Evolutionary conservation across 1,284 basidiomycete genomes (phyloP).

Genomic region (Cryptococcus sp.): DNA sequence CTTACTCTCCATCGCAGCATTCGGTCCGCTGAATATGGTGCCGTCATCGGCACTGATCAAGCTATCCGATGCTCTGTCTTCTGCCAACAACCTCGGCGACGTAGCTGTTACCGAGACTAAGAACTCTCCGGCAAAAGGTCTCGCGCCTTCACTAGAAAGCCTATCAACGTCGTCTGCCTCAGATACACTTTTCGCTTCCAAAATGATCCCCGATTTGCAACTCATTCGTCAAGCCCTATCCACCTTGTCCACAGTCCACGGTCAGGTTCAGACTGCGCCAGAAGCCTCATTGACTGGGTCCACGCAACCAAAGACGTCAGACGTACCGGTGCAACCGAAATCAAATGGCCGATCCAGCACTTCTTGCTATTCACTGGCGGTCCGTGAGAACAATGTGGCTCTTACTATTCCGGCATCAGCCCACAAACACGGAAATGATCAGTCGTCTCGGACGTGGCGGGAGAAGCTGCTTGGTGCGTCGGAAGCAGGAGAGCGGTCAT

Average conservation of each 20-base stretch:
- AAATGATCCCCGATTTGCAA: slow-evolving; percentile 24
- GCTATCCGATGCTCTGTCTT: too few species aligned
- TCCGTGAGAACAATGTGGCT: slow-evolving; percentile 14
- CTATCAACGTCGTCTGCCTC: not conserved
- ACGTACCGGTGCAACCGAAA: not conserved
- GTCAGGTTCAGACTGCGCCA: not conserved
- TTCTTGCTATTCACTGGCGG: slow-evolving; percentile 17
- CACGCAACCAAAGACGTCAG: not conserved
- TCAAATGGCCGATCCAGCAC: not conserved
- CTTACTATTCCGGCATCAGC: slow-evolving; percentile 7
- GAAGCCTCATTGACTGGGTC: not conserved
- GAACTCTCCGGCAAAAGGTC: too few species aligned
- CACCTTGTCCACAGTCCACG: slow-evolving; percentile 18
- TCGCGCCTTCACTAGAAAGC: not conserved
- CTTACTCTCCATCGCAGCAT: not conserved
- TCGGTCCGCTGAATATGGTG: not conserved
- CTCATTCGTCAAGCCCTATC: slow-evolving; percentile 32
- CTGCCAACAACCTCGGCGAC: too few species aligned
- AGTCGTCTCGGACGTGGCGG: not conserved
- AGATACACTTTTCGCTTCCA: slow-evolving; percentile 10
- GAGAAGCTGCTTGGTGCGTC: slow-evolving; percentile 7
- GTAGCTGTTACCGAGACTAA: too few species aligned
- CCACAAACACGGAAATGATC: not conserved
- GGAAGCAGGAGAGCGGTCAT: not conserved
- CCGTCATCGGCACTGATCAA: too few species aligned